Conservation (phyloP, 768 basidiomycete species). For the Tylopilus felleus region DNA sequence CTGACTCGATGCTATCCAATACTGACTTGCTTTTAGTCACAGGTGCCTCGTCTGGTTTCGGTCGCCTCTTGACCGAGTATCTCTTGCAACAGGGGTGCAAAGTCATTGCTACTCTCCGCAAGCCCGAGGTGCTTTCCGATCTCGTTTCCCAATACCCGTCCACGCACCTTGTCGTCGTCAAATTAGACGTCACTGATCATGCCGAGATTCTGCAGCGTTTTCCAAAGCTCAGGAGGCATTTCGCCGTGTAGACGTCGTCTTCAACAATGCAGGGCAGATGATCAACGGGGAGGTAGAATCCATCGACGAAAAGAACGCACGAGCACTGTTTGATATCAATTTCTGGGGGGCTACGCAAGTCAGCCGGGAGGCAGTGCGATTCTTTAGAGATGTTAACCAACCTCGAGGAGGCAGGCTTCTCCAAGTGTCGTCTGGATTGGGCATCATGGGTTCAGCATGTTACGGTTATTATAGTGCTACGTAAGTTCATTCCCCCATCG, state of each 20-base stretch:
- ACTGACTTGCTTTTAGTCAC: slow-evolving; percentile 30
- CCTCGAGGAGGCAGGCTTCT: slow-evolving; percentile 35
- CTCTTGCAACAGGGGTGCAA: slow-evolving; percentile 35
- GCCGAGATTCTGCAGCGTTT: slow-evolving; percentile 30
- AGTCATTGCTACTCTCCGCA: slow-evolving; percentile 44
- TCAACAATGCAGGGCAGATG: slow-evolving; percentile 36
- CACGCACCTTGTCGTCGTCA: slow-evolving; percentile 21
- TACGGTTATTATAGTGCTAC: slow-evolving; percentile 26
- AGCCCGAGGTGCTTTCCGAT: slow-evolving; percentile 32
- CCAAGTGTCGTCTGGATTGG: slow-evolving; percentile 32
- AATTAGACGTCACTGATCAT: slow-evolving; percentile 31
- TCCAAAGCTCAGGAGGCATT: slow-evolving; percentile 28
- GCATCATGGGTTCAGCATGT: slow-evolving; percentile 7
- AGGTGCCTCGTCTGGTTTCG: slow-evolving; percentile 40
- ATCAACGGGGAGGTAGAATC: slow-evolving; percentile 34
- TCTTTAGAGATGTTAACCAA: slow-evolving; percentile 34
- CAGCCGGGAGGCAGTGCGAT: slow-evolving; percentile 28
- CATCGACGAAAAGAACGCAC: slow-evolving; percentile 29
- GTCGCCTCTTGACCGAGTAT: slow-evolving; percentile 32
- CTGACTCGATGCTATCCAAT: neutral
- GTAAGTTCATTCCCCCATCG: slow-evolving; percentile 10
- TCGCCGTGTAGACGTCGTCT: slow-evolving; percentile 37
- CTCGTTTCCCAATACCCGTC: slow-evolving; percentile 27
- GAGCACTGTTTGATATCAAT: slow-evolving; percentile 37
- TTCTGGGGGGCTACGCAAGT: slow-evolving; percentile 34